These are phyloP conservation scores for Heritiera fomes DNA, from an alignment of 345 rosid genomes.

Conservation along the genomic window DNA sequence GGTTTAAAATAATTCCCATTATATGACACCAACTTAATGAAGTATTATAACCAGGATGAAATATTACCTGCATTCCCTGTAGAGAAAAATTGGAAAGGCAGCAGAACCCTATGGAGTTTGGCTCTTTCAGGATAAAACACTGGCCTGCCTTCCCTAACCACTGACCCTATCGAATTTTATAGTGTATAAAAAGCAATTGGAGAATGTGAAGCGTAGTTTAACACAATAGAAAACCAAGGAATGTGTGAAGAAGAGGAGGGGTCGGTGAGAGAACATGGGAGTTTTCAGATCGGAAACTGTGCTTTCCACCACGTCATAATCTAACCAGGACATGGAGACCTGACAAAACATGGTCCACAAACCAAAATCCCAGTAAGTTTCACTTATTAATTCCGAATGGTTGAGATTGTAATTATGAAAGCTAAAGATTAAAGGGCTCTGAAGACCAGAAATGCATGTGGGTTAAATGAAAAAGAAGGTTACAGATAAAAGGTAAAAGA, in stretches of 20 bases:
- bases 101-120: not conserved
- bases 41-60: not conserved
- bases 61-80: not conserved
- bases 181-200: not conserved
- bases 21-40: not conserved
- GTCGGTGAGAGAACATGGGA: slow-evolving; percentile 34
- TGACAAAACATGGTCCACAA: not conserved
- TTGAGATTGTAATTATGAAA: slow-evolving; percentile 22
- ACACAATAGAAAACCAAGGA: slow-evolving; percentile 29
- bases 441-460: slow-evolving; percentile 45
- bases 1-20: not conserved
- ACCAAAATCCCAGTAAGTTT: not conserved
- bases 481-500: not conserved
- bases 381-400: not conserved
- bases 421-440: not conserved
- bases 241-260: slow-evolving; percentile 26
- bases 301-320: slow-evolving; percentile 21
- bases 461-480: slow-evolving; percentile 26
- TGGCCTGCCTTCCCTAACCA: not conserved
- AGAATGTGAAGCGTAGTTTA: slow-evolving; percentile 22
- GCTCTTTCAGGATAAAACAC: not conserved
- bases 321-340: slow-evolving; percentile 27
- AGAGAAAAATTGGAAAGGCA: not conserved
- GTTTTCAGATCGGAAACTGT: slow-evolving; percentile 32
- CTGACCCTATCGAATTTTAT: not conserved